phyloP scores from a whole-genome alignment of 345 rosid genomes.

The Syzygium aromaticum region DNA sequence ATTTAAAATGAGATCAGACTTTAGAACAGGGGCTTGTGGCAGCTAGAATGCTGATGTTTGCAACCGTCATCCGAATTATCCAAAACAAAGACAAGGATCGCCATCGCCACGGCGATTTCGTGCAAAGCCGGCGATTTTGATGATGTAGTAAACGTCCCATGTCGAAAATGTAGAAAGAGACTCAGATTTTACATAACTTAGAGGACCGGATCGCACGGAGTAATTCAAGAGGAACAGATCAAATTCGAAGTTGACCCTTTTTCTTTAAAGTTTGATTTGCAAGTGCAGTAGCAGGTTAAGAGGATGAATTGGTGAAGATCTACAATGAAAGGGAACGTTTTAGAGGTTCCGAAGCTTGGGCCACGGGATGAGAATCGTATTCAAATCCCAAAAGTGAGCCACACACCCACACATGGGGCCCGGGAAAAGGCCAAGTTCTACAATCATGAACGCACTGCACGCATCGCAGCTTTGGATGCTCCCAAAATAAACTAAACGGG shows the following conservation, averaged over 20 bases:
- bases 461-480: neutral
- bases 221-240: neutral
- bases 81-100: neutral
- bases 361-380: neutral
- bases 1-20: neutral
- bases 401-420: neutral
- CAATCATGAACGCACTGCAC: neutral
- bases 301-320: neutral
- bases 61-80: neutral
- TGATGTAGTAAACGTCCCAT: fast-evolving
- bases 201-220: neutral
- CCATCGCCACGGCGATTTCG: neutral
- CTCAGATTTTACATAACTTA: neutral
- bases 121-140: fast-evolving
- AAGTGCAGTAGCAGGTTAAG: neutral
- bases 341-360: neutral
- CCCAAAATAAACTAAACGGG: neutral
- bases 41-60: neutral
- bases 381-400: neutral
- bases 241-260: neutral
- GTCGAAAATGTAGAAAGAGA: neutral
- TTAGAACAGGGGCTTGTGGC: neutral
- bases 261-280: neutral
- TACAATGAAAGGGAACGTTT: neutral
- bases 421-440: neutral